Base-by-base conservation (phyloP, 2,329 filamentous ascomycete species). In the Calonectria crousiana region DNA sequence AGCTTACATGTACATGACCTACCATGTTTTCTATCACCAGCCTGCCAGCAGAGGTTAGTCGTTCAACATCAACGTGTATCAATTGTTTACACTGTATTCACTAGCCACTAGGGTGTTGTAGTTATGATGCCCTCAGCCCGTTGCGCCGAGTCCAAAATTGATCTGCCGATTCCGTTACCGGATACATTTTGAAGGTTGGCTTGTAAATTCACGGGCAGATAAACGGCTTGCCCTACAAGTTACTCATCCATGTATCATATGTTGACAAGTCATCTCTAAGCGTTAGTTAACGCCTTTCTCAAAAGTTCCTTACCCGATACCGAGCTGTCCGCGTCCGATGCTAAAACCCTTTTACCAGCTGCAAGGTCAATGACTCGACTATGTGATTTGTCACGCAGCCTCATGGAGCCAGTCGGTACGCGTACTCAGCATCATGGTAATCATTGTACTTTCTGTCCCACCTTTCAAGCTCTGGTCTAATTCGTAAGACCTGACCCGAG, bases 401-500 rank as follows among this genome's bases (percentile, higher is more conserved):
- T 11, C 32, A 28, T 28, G 23, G 23, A 41, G 36, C 56, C 36
- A 14, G 41, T 14, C n/a, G 20, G n/a, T 41, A 23, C n/a, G 14
- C 34, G 34, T 60, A 38, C 56, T 26, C 16, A 60, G 13, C n/a
- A 60, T 41, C 56, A 14, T 49, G 26, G 56, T 38, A 66, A 38
- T 41, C 56, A 20, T 49, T 32, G 56, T 28, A 66, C 32, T 13
- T 36, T 66, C 8, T 34, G 64, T 51, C 49, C 38, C 64, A 66
- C 64, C 47, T 71, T 41, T 53, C 49, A 66, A 67, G 62, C 64
- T 71, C 56, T 71, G 36, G 51, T 28, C 34, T 56, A 30, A 38
- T 38, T 26, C n/a, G 34, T 38, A 36, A 62, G 34, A 41, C 34
- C 23, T 62, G 34, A 41, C 56, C 56, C 56, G 56, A 62, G 56